phyloP scores from a whole-genome alignment of 805 yeast genomes.

The Lipomyces sp. region DNA sequence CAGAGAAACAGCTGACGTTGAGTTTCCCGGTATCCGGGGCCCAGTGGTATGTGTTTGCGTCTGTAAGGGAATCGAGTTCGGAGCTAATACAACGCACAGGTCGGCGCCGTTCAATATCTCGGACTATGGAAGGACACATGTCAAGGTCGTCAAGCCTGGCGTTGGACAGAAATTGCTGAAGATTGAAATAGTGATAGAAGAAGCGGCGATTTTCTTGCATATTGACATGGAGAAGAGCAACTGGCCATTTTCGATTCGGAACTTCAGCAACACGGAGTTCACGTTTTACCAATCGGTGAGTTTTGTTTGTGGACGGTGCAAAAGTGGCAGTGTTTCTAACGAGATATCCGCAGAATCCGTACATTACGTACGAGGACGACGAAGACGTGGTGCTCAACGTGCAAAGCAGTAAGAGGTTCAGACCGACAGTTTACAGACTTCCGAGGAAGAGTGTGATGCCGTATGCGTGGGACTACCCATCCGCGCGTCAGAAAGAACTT shows the following conservation, averaged over 20 bases:
- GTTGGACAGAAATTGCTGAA: conserved; percentile 62
- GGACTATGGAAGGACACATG: conserved; percentile 76
- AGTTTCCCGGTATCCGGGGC: conserved; percentile 46
- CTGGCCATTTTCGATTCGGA: conserved; percentile 94
- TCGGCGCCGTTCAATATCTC: conserved; percentile 83
- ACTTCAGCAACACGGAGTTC: conserved; percentile 84
- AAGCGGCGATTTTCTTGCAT: conserved; percentile 75
- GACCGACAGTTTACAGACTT: conserved; percentile 73
- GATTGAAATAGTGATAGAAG: conserved; percentile 71
- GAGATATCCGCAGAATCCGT: conserved; percentile 17
- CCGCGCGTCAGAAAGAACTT: conserved; percentile 78
- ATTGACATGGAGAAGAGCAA: conserved; percentile 65
- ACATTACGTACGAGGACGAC: conserved; percentile 45
- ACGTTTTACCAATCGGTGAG: conserved; percentile 70
- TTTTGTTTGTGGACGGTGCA: not conserved
- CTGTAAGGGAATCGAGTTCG: too few species aligned
- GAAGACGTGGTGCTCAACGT: conserved; percentile 51
- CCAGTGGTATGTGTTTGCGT: conserved; percentile 9
- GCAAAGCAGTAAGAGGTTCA: conserved; percentile 42
- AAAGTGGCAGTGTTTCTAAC: not conserved
- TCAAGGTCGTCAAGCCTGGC: conserved; percentile 64
- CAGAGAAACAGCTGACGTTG: conserved; percentile 57
- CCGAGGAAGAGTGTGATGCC: conserved; percentile 96
- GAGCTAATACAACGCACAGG: too few species aligned
- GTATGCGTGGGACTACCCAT: conserved; percentile 96